These are phyloP conservation scores for Colletotrichum lentis DNA, from an alignment of 2,329 filamentous ascomycete species.

Conservation along the genomic window DNA sequence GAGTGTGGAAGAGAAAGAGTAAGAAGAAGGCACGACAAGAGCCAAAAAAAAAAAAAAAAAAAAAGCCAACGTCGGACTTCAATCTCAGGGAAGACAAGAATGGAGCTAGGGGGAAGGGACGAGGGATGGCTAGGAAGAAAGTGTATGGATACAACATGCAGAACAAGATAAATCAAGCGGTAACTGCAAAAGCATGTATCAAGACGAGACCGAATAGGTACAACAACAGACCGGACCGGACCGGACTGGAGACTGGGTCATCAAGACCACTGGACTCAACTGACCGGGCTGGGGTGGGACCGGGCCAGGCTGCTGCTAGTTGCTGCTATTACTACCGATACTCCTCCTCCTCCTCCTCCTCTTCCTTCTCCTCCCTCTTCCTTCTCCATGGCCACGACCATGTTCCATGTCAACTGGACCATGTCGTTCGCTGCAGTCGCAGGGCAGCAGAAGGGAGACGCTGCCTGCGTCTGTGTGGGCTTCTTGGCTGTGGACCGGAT, in stretches of 20 bases:
- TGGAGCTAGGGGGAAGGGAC: neutral
- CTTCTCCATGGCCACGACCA: constrained; percentile 16
- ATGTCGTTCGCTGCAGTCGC: constrained; percentile 12
- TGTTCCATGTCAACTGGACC: constrained; percentile 14
- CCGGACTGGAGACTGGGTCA: constrained; percentile 15
- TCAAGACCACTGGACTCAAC: neutral
- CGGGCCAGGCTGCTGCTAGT: constrained; percentile 18
- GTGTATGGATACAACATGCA: constrained; percentile 16
- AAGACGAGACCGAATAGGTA: constrained; percentile 14
- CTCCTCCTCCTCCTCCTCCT: neutral
- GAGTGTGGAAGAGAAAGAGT: neutral
- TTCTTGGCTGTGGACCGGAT: constrained; percentile 6
- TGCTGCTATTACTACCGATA: constrained; percentile 4
- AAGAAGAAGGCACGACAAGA: neutral
- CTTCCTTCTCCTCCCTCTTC: no score
- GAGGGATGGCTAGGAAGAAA: constrained; percentile 8
- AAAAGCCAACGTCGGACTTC: constrained; percentile 11
- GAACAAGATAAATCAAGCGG: constrained; percentile 1
- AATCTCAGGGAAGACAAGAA: constrained; percentile 17
- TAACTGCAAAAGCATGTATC: constrained; percentile 11
- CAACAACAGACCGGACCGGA: neutral
- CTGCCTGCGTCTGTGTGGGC: constrained; percentile 1
- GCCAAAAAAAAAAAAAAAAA: neutral
- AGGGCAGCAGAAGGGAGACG: constrained; percentile 2
- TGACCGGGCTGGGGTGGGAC: neutral